These are phyloP conservation scores for Solanum okadae DNA, from an alignment of 257 asterid species.

Conservation along the genomic window DNA sequence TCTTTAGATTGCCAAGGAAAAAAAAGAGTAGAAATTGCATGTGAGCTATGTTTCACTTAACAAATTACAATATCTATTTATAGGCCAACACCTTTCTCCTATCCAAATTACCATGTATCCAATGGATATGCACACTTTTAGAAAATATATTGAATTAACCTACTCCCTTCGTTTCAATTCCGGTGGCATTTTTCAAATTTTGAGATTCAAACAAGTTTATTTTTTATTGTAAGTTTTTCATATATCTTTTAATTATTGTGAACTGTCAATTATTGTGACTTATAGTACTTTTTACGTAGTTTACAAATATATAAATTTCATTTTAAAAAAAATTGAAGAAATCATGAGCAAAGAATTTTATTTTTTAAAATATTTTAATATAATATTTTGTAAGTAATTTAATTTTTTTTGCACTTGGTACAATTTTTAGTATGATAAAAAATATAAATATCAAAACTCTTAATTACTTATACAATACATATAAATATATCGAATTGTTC, in stretches of 20 bases:
- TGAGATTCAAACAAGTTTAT: too few relatives aligned
- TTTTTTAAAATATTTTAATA: neutral
- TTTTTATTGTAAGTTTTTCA: too few relatives aligned
- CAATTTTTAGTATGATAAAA: neutral
- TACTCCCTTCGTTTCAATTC: too few relatives aligned
- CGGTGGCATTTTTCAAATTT: too few relatives aligned
- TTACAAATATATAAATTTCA: too few relatives aligned
- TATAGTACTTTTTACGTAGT: too few relatives aligned
- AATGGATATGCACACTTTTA: neutral
- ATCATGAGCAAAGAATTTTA: too few relatives aligned
- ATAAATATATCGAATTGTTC: neutral
- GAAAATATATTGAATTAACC: neutral
- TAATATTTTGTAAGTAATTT: neutral
- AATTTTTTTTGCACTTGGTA: neutral
- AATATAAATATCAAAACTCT: neutral
- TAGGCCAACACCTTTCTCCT: neutral
- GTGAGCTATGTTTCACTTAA: neutral
- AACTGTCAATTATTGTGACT: too few relatives aligned
- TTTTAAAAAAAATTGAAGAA: too few relatives aligned
- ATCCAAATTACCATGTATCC: neutral
- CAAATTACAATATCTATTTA: neutral
- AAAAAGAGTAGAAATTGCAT: neutral
- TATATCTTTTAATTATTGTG: too few relatives aligned
- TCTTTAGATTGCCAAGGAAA: neutral
- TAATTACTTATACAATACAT: neutral